phyloP scores from a whole-genome alignment of 768 basidiomycete genomes.

The Lactarius hengduanensis region DNA sequence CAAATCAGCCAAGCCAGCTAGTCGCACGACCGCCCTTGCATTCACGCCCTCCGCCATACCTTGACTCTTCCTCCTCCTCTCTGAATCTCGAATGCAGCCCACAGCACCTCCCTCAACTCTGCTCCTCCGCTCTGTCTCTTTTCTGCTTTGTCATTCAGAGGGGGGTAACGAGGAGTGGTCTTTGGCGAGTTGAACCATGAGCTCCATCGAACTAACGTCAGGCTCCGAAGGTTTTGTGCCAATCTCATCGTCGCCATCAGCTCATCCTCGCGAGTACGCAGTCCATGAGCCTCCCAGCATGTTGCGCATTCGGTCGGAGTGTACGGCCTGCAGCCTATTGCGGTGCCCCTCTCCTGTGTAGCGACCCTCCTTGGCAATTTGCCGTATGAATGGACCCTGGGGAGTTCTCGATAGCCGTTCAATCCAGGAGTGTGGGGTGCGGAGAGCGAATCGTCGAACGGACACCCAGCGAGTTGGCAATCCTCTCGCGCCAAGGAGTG shows the following conservation, averaged over 20 bases:
- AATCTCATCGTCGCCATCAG: constrained; percentile 27
- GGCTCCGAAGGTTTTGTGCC: constrained; percentile 24
- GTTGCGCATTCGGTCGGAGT: constrained; percentile 27
- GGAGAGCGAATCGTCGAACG: constrained; percentile 20
- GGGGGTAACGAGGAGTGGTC: constrained; percentile 11
- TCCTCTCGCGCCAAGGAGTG: constrained; percentile 34
- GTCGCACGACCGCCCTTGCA: constrained; percentile 1
- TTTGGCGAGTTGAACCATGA: constrained; percentile 28
- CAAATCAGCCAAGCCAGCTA: background rate
- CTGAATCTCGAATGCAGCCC: constrained; percentile 44
- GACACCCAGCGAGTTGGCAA: constrained; percentile 11
- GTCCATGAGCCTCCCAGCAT: constrained; percentile 25
- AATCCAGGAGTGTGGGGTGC: constrained; percentile 24
- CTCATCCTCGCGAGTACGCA: constrained; percentile 25
- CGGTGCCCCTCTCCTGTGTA: background rate
- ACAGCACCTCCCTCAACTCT: constrained; percentile 22
- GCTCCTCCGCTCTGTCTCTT: background rate
- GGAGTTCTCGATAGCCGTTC: constrained; percentile 4
- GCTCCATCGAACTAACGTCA: constrained; percentile 28
- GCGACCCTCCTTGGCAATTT: constrained; percentile 15
- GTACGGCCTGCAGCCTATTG: constrained; percentile 19
- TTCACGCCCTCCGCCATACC: constrained; percentile 46
- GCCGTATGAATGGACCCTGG: constrained; percentile 18
- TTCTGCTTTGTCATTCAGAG: background rate
- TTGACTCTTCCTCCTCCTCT: constrained; percentile 43